Base-by-base conservation (phyloP, 495 filamentous ascomycete genomes). In the Podospora pseudopauciseta region DNA sequence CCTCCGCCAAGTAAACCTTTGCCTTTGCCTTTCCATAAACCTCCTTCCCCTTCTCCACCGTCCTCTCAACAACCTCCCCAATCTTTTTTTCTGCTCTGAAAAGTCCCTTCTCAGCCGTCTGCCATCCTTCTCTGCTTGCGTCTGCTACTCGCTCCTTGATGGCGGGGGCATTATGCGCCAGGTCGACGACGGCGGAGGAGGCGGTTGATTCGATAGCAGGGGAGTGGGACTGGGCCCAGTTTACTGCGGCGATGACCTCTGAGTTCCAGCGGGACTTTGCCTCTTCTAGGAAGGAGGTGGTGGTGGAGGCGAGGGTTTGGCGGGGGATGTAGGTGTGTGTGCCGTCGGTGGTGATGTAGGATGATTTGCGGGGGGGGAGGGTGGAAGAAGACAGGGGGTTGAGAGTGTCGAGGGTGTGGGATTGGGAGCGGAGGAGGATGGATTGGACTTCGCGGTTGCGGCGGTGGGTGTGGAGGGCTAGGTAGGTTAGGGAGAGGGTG, bases 181-280 rank as follows among this genome's bases (percentile, higher is more conserved):
- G 7, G 76, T 59, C 32, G 73, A 63, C 71, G 19, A 81, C 68
- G 3, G 75, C 75, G 20, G 77, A 79, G 73, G 89, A 86, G 65
- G 84, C 74, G 9, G 70, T 77, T 65, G 89, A 85, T 68, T 88
- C 83, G 56, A 86, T 82, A 64, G 82, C 83, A 57, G 83, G 78
- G 71, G 89, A 84, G 68, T 81, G 86, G n/a, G 80, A 84, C 75
- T 90, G 85, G 57, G 85, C 86, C 85, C 89, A 90, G 60, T 80
- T 82, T n/a, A 89, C 89, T 63, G 88, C 82, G 55, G 79, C 80
- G 74, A 91, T 86, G 32, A 94, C 79, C 78, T 94, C 92, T 56
- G 83, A 78, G 73, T 95, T 94, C 92, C 92, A 95, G 60, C 84
- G 78, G 76, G 93, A 90, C 80, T 95, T 95, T 71, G 90, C 79